phyloP scores from a whole-genome alignment of 2,329 filamentous ascomycete genomes.

The Neobulgaria alba region DNA sequence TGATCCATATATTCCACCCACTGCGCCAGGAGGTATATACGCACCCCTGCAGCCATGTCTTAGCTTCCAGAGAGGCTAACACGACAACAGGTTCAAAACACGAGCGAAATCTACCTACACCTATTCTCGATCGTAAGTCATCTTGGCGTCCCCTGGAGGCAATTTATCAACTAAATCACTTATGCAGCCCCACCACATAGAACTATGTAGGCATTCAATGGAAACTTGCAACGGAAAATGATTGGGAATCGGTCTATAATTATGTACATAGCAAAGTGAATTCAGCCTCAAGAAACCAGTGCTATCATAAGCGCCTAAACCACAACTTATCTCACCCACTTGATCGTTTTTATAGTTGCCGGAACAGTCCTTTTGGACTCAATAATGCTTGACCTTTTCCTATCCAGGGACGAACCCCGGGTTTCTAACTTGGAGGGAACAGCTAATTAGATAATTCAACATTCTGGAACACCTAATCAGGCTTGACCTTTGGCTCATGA shows the following conservation, averaged over 20 bases:
- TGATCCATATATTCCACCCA: slow-evolving; percentile 82
- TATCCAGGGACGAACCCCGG: too few relatives aligned
- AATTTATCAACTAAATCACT: neutral
- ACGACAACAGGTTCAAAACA: slow-evolving; percentile 72
- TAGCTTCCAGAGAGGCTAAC: neutral
- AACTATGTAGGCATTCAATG: slow-evolving; percentile 15
- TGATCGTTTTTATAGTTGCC: too few relatives aligned
- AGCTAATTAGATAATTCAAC: too few relatives aligned
- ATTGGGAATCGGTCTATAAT: neutral
- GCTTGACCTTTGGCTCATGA: too few relatives aligned
- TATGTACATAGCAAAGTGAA: slow-evolving; percentile 15
- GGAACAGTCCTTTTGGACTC: too few relatives aligned
- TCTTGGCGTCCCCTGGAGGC: neutral
- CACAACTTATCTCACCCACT: too few relatives aligned
- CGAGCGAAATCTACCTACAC: slow-evolving; percentile 82
- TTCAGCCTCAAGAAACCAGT: neutral
- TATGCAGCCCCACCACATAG: slow-evolving; percentile 24
- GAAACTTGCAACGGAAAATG: slow-evolving; percentile 1
- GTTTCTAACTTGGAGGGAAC: too few relatives aligned
- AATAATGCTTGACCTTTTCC: too few relatives aligned
- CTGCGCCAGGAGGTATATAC: slow-evolving; percentile 77
- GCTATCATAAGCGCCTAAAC: too few relatives aligned
- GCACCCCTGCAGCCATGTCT: too few relatives aligned
- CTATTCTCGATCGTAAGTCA: slow-evolving; percentile 69
- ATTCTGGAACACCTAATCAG: too few relatives aligned